Percentiles rank a stretch among this genome's conserved stretches.
Evolutionary conservation across 257 asterid species (phyloP).

Genomic region (Rehmannia glutinosa): DNA sequence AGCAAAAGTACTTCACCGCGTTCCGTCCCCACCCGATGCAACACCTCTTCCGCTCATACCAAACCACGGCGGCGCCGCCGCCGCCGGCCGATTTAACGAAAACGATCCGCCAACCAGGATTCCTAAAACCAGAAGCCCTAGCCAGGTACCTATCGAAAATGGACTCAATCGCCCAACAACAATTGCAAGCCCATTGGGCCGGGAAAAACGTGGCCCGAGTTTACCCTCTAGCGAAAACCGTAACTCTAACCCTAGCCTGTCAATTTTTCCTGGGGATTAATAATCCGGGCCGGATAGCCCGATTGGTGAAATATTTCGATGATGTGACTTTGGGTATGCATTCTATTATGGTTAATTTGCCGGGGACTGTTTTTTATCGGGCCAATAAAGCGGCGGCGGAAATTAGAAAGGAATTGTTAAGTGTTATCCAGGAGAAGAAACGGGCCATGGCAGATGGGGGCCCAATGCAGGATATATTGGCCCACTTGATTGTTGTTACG

Average conservation of each 20-base stretch:
- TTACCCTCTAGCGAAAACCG: slow-evolving; percentile 41
- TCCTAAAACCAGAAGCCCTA: slow-evolving; percentile 63
- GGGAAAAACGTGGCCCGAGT: slow-evolving; percentile 32
- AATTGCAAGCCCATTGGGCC: slow-evolving; percentile 30
- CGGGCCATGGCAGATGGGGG: slow-evolving; percentile 29
- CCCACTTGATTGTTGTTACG: slow-evolving; percentile 41
- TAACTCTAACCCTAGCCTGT: slow-evolving; percentile 54
- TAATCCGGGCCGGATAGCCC: slow-evolving; percentile 39
- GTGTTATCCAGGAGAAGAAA: slow-evolving; percentile 55
- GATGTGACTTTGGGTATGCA: slow-evolving; percentile 57
- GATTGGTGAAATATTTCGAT: slow-evolving; percentile 46
- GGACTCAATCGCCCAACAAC: slow-evolving; percentile 36
- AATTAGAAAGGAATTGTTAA: slow-evolving; percentile 45
- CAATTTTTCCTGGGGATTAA: slow-evolving; percentile 48
- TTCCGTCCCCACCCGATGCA: slow-evolving; percentile 69
- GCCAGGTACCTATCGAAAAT: slow-evolving; percentile 40
- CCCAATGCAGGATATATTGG: slow-evolving; percentile 31
- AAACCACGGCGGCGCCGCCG: slow-evolving; percentile 13
- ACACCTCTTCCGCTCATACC: slow-evolving; percentile 52
- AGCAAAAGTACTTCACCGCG: slow-evolving; percentile 44
- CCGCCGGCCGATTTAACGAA: slow-evolving; percentile 23
- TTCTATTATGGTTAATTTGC: slow-evolving; percentile 41
- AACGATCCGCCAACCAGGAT: slow-evolving; percentile 57
- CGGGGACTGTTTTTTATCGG: slow-evolving; percentile 45
- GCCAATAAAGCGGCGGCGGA: slow-evolving; percentile 61